These are phyloP conservation scores for Xerocomus brunneocitrinus DNA, from an alignment of 768 basidiomycete genomes.

Conservation along the genomic window DNA sequence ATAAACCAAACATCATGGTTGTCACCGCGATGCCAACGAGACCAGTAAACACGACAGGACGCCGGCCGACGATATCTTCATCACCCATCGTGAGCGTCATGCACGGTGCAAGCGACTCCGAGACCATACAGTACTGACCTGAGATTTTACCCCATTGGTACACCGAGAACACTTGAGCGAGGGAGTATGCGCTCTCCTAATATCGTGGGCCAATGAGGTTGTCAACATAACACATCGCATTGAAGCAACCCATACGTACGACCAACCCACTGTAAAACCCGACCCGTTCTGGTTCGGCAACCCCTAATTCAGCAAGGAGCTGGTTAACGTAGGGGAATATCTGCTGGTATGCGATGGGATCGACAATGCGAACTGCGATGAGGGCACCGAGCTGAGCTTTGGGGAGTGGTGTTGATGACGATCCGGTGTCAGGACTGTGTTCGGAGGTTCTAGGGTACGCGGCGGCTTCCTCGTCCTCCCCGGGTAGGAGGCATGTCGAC, in stretches of 20 bases:
- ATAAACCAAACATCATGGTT: conserved; percentile 52
- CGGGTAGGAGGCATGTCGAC: conserved; percentile 12
- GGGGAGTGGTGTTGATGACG: conserved; percentile 29
- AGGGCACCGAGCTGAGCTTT: conserved; percentile 41
- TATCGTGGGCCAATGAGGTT: background rate
- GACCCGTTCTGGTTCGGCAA: conserved; percentile 52
- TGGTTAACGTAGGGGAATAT: conserved; percentile 67
- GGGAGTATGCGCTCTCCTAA: conserved; percentile 60
- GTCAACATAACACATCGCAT: background rate
- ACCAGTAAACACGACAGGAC: conserved; percentile 55
- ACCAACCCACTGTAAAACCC: conserved; percentile 67
- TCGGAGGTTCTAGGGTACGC: background rate
- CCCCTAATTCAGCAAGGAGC: conserved; percentile 48
- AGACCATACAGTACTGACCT: conserved; percentile 26
- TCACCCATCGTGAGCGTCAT: background rate
- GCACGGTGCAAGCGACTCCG: background rate
- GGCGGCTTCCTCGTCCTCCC: conserved; percentile 9
- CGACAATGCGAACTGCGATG: conserved; percentile 46
- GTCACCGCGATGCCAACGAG: conserved; percentile 47
- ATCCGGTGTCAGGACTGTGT: background rate
- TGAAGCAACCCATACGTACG: conserved; percentile 30
- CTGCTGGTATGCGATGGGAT: conserved; percentile 58
- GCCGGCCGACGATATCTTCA: conserved; percentile 53
- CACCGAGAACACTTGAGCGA: conserved; percentile 56
- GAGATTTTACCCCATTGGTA: conserved; percentile 60